A percentile compares a stretch with the other conserved stretches of the same genome.
Evolutionary conservation across 2,329 filamentous ascomycete species (phyloP).

Genomic region (Colletotrichum chrysophilum): DNA sequence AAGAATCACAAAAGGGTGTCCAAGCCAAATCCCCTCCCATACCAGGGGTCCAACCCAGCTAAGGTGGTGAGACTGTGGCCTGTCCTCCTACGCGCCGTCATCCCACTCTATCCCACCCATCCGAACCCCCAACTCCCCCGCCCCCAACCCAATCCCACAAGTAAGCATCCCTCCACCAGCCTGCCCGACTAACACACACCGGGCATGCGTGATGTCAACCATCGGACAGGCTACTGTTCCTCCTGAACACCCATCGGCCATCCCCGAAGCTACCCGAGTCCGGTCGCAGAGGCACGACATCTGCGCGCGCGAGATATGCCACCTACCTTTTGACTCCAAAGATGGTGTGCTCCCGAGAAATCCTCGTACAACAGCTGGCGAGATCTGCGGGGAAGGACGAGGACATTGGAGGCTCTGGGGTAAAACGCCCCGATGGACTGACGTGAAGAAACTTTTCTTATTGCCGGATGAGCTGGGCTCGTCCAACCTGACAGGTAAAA

Average conservation of each 20-base stretch:
- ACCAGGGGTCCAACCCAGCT: background rate
- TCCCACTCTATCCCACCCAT: background rate
- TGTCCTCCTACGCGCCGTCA: background rate
- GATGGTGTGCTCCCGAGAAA: background rate
- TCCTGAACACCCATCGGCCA: background rate
- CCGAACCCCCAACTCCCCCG: background rate
- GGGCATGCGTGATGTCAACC: background rate
- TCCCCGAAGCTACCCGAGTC: background rate
- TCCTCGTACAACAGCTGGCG: background rate
- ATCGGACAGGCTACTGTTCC: background rate
- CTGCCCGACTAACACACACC: background rate
- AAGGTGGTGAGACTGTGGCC: background rate
- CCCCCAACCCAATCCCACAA: background rate
- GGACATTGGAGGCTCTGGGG: background rate
- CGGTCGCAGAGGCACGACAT: background rate
- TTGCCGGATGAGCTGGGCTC: background rate
- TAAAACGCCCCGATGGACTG: background rate
- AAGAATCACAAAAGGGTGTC: background rate
- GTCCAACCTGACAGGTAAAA: background rate
- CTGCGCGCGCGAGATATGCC: background rate
- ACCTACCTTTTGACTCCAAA: background rate
- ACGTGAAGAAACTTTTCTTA: background rate
- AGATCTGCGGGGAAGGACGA: background rate
- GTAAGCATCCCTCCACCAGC: background rate
- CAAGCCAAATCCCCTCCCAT: background rate